Base-by-base conservation (phyloP, 495 filamentous ascomycete genomes). In the Xylaria nigripes region DNA sequence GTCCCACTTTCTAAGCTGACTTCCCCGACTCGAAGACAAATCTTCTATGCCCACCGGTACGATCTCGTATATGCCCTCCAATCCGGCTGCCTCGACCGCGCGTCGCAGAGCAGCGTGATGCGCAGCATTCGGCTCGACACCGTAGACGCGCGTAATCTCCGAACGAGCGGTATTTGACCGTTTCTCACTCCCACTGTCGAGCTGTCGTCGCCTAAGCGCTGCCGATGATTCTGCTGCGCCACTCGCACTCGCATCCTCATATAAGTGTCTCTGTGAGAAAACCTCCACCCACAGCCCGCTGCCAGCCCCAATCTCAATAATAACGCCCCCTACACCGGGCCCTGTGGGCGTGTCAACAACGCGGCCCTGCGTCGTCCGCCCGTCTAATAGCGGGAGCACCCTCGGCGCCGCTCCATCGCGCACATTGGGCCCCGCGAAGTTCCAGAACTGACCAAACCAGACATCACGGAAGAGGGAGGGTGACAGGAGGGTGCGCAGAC, bases 11-110 rank as follows among this genome's bases (percentile, higher is more conserved):
- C 9, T 19, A 3, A n/a, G n/a, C n/a, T n/a, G n/a, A n/a, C n/a
- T n/a, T n/a, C n/a, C n/a, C n/a, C 62, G 55, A 5, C 67, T 42
- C n/a, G 73, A 64, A 9, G 70, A 73, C 2, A 76, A 49, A 18
- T 81, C 74, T 54, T 84, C 78, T 15, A 82, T 79, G 5, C 84
- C 81, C 6, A 79, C 76, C 4, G 77, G 77, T 4, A 89, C 70
- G 36, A 90, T 76, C 61, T 76, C 75, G 67, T 90, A 91, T 13
- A 76, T 73, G n/a, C 72, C 76, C 0, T 70, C 62, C 10, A 90
- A 64, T 0, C 79, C 81, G 1, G 78, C 72, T 1, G 67, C 58
- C 6, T 57, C 57, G 19, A 85, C 70, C 16, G 70, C 73, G 0
- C 54, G 51, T 3, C 69, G 69, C 29, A 91, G 68, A 12, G 57